A percentile compares a stretch with the other conserved stretches of the same genome.
phyloP scores from a whole-genome alignment of 2,329 filamentous ascomycete species.

The Teratosphaeria destructans region DNA sequence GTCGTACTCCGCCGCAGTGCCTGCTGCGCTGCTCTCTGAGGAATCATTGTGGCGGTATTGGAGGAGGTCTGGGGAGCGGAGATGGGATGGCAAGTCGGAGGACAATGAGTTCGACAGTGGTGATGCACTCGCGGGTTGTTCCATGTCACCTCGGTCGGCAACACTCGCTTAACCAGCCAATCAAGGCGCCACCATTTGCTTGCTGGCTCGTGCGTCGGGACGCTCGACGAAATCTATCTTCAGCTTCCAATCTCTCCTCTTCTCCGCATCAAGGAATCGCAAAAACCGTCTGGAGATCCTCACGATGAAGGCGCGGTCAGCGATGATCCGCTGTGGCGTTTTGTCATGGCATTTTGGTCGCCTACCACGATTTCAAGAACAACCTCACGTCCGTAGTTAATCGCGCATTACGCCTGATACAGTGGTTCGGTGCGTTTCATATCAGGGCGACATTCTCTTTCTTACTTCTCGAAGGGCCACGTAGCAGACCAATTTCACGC shows the following conservation, averaged over 20 bases:
- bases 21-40: conserved; percentile 34
- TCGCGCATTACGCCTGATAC: conserved; percentile 35
- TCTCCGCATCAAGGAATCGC: conserved; percentile 16
- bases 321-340: conserved; percentile 19
- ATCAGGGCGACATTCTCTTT: conserved; percentile 37
- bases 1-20: conserved; percentile 28
- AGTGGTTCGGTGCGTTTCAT: conserved; percentile 42
- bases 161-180: conserved; percentile 9
- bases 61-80: conserved; percentile 8
- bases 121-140: conserved; percentile 1
- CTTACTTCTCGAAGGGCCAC: too few species aligned
- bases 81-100: conserved; percentile 8
- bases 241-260: conserved; percentile 1
- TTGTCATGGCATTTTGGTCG: conserved; percentile 19
- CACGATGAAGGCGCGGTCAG: conserved; percentile 22
- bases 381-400: conserved; percentile 41
- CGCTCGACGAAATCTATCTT: not conserved
- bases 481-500: too few species aligned
- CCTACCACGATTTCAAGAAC: conserved; percentile 32
- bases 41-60: conserved; percentile 30
- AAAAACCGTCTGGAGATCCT: conserved; percentile 21
- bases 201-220: not conserved
- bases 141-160: conserved; percentile 1
- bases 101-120: conserved; percentile 11
- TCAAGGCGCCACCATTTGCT: not conserved